Conservation (phyloP, 768 basidiomycete genomes). For the Lenzites betulinus region DNA sequence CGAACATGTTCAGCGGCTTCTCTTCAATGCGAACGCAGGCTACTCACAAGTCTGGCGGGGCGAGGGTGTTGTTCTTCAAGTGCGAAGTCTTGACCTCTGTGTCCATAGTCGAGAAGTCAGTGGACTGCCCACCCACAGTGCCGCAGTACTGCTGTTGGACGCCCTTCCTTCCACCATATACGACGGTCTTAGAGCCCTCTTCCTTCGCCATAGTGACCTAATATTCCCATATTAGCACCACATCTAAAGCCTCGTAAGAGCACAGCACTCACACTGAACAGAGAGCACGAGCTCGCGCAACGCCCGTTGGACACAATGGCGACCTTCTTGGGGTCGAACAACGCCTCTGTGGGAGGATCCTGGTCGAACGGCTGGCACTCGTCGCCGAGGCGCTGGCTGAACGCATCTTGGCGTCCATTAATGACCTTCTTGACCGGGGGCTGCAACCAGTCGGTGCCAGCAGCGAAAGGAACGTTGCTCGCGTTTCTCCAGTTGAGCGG, state of each 20-base stretch:
- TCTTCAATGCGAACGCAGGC: background rate
- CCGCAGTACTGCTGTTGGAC: conserved; percentile 60
- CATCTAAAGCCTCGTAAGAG: background rate
- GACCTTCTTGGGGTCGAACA: conserved; percentile 52
- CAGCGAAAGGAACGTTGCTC: conserved; percentile 45
- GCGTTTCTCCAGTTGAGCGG: conserved; percentile 51
- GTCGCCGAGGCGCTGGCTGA: conserved; percentile 45
- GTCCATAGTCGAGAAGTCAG: conserved; percentile 58
- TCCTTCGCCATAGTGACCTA: conserved; percentile 62
- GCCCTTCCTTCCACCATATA: conserved; percentile 53
- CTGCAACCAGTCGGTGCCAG: conserved; percentile 48
- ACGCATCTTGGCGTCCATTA: conserved; percentile 52
- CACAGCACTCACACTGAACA: conserved; percentile 31
- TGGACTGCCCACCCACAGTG: conserved; percentile 63
- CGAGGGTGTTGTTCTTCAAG: conserved; percentile 54
- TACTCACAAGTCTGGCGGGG: conserved; percentile 62
- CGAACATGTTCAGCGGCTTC: background rate
- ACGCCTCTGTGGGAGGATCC: conserved; percentile 41
- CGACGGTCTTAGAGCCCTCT: conserved; percentile 58
- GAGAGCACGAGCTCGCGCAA: conserved; percentile 32
- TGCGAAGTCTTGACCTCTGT: conserved; percentile 59
- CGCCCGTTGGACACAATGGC: conserved; percentile 58
- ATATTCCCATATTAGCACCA: background rate
- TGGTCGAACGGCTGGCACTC: conserved; percentile 39
- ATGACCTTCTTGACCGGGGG: conserved; percentile 44